Percentiles rank a stretch among this genome's conserved stretches.
phyloP scores from a whole-genome alignment of 495 filamentous ascomycete species.

The Recurvomyces mirabilis region DNA sequence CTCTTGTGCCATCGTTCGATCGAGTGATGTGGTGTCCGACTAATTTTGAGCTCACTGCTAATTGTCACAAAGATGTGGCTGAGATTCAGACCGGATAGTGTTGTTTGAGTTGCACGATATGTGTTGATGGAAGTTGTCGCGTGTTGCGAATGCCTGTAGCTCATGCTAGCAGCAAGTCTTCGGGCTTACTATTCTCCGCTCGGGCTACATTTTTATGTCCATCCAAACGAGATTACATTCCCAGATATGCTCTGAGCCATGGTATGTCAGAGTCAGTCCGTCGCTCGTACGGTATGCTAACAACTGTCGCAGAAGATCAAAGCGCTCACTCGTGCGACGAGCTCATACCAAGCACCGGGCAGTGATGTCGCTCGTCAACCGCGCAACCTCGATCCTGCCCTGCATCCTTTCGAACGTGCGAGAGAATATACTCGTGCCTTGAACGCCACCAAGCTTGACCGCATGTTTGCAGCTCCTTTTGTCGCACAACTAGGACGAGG shows the following conservation, averaged over 20 bases:
- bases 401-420: slow-evolving; percentile 90
- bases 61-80: no score
- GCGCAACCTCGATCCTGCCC: slow-evolving; percentile 81
- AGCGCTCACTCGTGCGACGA: slow-evolving; percentile 67
- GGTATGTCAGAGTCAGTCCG: slow-evolving; percentile 9
- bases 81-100: no score
- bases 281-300: no score
- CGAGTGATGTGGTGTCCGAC: not conserved
- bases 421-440: slow-evolving; percentile 82
- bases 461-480: slow-evolving; percentile 93
- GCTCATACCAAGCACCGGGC: slow-evolving; percentile 70
- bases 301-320: slow-evolving; percentile 89
- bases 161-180: no score
- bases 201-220: no score
- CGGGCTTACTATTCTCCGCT: no score
- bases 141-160: no score
- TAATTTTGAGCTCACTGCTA: no score
- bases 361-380: slow-evolving; percentile 59
- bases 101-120: no score
- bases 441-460: slow-evolving; percentile 87
- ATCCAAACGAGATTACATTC: no score
- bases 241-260: no score
- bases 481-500: slow-evolving; percentile 75
- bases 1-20: slow-evolving; percentile 41
- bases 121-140: no score